Percentiles rank a stretch among this genome's conserved stretches.
Evolutionary conservation across 2,329 filamentous ascomycete species (phyloP).

Genomic region (Metarhizium brunneum): DNA sequence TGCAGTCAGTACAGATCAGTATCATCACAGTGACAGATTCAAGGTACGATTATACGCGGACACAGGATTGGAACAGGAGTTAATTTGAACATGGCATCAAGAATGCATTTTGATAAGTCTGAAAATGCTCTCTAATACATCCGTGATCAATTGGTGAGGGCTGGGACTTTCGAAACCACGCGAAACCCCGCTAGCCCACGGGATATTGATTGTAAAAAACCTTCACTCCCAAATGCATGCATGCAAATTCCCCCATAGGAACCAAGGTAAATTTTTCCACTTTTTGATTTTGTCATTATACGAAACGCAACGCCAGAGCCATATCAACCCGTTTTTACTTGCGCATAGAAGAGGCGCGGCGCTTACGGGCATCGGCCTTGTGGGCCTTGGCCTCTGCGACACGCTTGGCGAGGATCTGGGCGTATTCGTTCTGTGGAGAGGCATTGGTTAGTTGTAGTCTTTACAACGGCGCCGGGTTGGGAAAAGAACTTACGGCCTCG

Average conservation of each 20-base stretch:
- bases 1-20: too few relatives aligned
- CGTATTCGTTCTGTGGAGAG: constrained; percentile 81
- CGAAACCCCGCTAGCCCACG: constrained; percentile 13
- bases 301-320: constrained; percentile 18
- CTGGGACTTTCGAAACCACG: constrained; percentile 13
- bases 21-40: too few relatives aligned
- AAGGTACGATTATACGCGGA: neutral
- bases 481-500: constrained; percentile 70
- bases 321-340: constrained; percentile 50
- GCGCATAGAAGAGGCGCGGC: constrained; percentile 89
- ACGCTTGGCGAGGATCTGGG: constrained; percentile 92
- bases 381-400: constrained; percentile 90
- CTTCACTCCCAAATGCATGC: constrained; percentile 25
- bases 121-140: constrained; percentile 30
- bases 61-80: neutral
- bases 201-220: constrained; percentile 11
- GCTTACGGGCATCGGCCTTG: constrained; percentile 92
- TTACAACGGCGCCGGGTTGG: neutral
- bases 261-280: constrained; percentile 25
- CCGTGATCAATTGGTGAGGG: constrained; percentile 14
- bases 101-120: constrained; percentile 22
- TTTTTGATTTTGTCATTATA: constrained; percentile 20
- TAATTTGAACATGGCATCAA: constrained; percentile 9
- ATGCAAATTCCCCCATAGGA: constrained; percentile 18
- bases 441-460: constrained; percentile 17